Evolutionary conservation across 2,329 filamentous ascomycete genomes (phyloP), one percentile per base, ranked within the genome.

Genomic region (Pyrenochaeta sp.): DNA sequence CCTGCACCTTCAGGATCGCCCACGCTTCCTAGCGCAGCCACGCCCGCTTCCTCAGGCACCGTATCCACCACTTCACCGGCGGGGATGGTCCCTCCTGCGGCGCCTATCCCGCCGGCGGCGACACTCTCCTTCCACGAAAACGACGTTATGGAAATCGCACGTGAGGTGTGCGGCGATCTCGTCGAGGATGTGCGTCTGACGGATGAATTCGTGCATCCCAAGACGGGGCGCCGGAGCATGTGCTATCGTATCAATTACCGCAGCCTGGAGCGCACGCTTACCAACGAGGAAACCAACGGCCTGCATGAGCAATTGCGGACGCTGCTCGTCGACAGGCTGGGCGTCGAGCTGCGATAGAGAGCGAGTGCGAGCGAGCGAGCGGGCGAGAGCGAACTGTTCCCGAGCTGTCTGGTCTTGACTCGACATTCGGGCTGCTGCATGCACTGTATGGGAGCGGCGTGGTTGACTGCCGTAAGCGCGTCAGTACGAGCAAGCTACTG

Each of bases 231-330:
- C 57, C 87, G 82, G 74, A 96, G 92, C 75, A 73, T 94, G 76
- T 96, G 90, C 73, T 99, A 96, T 72, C 82, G 92, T 52, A 87
- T 97, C 72, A 93, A 93, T 67, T 99, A 99, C 74, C 83, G 94
- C 54, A 96, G 91, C 71, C 75, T 96, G 58, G 93, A 96, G 77
- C 82, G 88, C 65, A 99, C 93, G 2, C 75, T 99, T 69, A 96
- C 88, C 7, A 94, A 91, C 60, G 78, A 82, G 23, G 89, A 96
- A 77, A 83, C 85, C 8, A 95, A 95, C 66, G 72, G 77, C 29
- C 73, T 96, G 65, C 93, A 99, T 69, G 78, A 84, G 35, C 71
- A 77, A 55, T 86, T 97, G 30, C 77, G 80, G 28, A 62, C 74
- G 50, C 80, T 82, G 53, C 74, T 97, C 51, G 85, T 89, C 3